Evolutionary conservation across 2,329 filamentous ascomycete genomes (phyloP), one percentile per base, ranked within the genome.

Genomic region (Tetracladium maxilliforme): DNA sequence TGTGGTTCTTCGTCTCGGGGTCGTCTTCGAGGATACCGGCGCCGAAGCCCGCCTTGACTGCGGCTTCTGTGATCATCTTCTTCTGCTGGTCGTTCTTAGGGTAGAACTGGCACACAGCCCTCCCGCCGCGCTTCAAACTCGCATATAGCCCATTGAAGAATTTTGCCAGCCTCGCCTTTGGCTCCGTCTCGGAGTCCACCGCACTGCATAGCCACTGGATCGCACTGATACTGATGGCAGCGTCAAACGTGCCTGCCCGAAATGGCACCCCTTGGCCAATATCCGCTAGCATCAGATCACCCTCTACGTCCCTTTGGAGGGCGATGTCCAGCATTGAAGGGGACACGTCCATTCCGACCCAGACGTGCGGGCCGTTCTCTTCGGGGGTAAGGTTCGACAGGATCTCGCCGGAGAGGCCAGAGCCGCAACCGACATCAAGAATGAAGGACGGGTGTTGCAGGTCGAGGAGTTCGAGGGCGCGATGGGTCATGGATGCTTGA

Each of bases 131-230:
- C 34, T 74, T 71, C 33, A 98, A 54, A 31, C 73, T 74, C 0
- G 83, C 79, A 51, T 95, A 98, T 3, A 98, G 54, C 0, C 84
- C 83, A 41, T 92, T 83, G 50, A 98, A 98, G 46, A 98, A 98
- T 22, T 87, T 63, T 5, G 70, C 66, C 14, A 98, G 52, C 6
- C 90, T 61, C 0, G 79, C 82, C 15, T 78, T 68, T 1, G 84
- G 79, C 2, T 69, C 80, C 1, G 90, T 86, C 24, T 92, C 83
- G 44, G 71, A 81, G 31, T 69, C 80, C 49, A 95, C 90, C 20
- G 87, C 90, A 49, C 93, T 95, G 51, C 90, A 98, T 16, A 98
- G 63, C 90, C 90, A 98, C 51, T 98, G 90, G n/a, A 98, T 79
- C 1, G 90, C 90, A 38, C 73, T 83, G 46, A 98, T 95, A 43